These are phyloP conservation scores for Sporothrix sp. DNA, from an alignment of 2,329 filamentous ascomycete genomes.

Conservation along the genomic window DNA sequence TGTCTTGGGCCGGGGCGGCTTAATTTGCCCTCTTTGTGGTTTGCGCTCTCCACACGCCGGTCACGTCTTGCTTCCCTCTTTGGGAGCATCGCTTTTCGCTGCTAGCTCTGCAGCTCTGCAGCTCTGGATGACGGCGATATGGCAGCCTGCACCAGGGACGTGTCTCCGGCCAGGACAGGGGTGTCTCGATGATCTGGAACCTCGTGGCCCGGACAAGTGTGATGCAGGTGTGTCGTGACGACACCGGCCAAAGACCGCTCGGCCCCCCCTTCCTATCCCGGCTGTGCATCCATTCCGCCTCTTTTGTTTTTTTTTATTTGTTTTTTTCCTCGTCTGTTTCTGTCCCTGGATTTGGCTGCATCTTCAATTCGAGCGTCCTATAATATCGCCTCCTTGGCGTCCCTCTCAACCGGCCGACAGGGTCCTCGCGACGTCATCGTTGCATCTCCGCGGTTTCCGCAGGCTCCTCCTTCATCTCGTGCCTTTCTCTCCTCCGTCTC, in stretches of 20 bases:
- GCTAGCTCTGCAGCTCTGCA: too few relatives aligned
- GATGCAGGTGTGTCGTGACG: neutral
- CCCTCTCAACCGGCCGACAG: neutral
- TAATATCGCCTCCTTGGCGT: neutral
- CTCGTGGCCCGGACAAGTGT: neutral
- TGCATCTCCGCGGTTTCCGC: too few relatives aligned
- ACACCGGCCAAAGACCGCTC: neutral
- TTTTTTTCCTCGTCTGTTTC: neutral
- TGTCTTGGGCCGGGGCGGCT: neutral
- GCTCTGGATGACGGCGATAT: too few relatives aligned
- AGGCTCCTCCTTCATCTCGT: neutral
- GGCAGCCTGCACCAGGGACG: neutral
- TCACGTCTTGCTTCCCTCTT: neutral
- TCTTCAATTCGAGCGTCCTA: neutral
- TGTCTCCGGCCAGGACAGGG: neutral
- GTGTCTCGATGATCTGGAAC: conserved; percentile 3
- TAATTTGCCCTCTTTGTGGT: neutral
- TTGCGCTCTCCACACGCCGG: neutral
- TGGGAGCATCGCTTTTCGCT: too few relatives aligned
- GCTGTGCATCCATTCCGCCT: neutral
- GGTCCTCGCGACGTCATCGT: neutral
- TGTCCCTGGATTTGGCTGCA: neutral
- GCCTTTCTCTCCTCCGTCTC: neutral
- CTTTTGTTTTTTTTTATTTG: neutral
- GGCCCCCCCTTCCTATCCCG: neutral